Evolutionary conservation across 2,329 filamentous ascomycete genomes (phyloP).

Genomic region (Xylaria sp.): DNA sequence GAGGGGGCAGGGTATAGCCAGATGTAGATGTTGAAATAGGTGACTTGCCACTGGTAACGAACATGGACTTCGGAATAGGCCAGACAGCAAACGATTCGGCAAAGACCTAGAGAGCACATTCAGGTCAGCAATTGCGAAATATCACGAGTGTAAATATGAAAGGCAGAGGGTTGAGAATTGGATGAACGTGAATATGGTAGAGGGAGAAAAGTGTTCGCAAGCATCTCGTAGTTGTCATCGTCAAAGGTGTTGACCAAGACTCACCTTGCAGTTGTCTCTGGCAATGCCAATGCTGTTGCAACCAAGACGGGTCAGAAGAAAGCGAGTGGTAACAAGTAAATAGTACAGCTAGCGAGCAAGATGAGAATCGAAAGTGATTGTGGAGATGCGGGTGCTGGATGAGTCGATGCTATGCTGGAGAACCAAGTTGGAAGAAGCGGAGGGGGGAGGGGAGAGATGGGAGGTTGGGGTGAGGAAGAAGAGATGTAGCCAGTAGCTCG

Average conservation of each 20-base stretch:
- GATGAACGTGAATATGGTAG: background rate
- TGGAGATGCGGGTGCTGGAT: slow-evolving; percentile 51
- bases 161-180: background rate
- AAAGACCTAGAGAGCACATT: background rate
- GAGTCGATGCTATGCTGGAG: slow-evolving; percentile 59
- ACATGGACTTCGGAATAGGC: background rate
- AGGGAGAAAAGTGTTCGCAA: background rate
- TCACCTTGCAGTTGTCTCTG: slow-evolving; percentile 36
- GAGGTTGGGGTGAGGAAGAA: slow-evolving; percentile 29
- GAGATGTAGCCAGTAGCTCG: slow-evolving; percentile 6
- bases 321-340: slow-evolving; percentile 67
- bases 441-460: slow-evolving; percentile 33
- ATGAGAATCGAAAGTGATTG: slow-evolving; percentile 60
- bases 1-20: background rate
- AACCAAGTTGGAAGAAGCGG: slow-evolving; percentile 44
- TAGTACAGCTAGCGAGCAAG: slow-evolving; percentile 70
- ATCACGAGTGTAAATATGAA: background rate
- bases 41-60: background rate
- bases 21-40: background rate
- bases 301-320: slow-evolving; percentile 57
- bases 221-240: background rate
- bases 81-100: background rate
- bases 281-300: slow-evolving; percentile 53
- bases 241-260: background rate
- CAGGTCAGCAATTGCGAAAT: background rate